Percentiles rank a stretch among this genome's conserved stretches.
phyloP scores from a whole-genome alignment of 2,329 filamentous ascomycete species.

The Pseudogymnoascus sp. region DNA sequence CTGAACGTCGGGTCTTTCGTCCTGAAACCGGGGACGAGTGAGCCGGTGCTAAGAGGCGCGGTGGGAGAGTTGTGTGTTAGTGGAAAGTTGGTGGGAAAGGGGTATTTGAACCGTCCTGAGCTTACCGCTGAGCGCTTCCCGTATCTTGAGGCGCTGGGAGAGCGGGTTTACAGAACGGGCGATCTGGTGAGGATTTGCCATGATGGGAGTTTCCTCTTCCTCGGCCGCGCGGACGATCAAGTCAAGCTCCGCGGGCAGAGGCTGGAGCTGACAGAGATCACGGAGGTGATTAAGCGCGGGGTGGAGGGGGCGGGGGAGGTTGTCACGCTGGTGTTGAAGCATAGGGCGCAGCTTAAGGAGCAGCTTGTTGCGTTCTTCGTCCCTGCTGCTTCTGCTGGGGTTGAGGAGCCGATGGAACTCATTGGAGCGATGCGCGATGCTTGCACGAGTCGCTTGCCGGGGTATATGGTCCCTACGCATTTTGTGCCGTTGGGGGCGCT shows the following conservation, averaged over 20 bases:
- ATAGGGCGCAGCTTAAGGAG: conserved; percentile 67
- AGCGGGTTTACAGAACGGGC: conserved; percentile 76
- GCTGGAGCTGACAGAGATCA: conserved; percentile 86
- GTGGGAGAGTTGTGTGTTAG: conserved; percentile 86
- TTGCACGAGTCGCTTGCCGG: conserved; percentile 65
- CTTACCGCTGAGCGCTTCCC: conserved; percentile 74
- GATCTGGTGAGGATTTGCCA: conserved; percentile 77
- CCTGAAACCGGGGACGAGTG: conserved; percentile 59
- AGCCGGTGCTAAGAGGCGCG: conserved; percentile 67
- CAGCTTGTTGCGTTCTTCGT: conserved; percentile 73
- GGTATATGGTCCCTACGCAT: conserved; percentile 88
- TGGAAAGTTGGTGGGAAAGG: conserved; percentile 79
- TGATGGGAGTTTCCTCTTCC: conserved; percentile 77
- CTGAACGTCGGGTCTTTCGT: conserved; percentile 82
- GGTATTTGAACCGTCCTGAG: conserved; percentile 75
- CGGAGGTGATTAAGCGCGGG: conserved; percentile 67
- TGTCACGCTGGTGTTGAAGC: conserved; percentile 66
- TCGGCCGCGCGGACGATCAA: conserved; percentile 84
- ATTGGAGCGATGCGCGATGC: conserved; percentile 45
- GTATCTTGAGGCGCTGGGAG: conserved; percentile 45
- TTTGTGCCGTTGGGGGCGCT: conserved; percentile 65
- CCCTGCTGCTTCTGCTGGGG: conserved; percentile 25
- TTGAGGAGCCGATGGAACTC: conserved; percentile 26
- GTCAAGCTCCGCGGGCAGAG: conserved; percentile 86
- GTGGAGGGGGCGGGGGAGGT: conserved; percentile 57